A percentile compares a stretch with the other conserved stretches of the same genome.
Conservation (phyloP, 83 land plant genomes). For the Larix sibirica region DNA sequence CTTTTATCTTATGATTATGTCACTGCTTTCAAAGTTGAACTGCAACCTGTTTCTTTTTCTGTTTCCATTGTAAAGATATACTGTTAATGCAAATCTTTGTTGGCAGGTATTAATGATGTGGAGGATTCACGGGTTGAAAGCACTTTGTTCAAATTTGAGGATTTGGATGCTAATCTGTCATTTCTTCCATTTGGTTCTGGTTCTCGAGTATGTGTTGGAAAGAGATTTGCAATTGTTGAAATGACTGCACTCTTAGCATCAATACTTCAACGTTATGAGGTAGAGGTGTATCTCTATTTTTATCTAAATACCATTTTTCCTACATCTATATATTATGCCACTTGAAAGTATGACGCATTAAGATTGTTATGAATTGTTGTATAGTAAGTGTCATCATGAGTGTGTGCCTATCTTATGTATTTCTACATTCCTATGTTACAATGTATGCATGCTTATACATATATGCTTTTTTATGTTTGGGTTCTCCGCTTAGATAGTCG, state of each 20-base stretch:
- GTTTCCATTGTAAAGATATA: background rate
- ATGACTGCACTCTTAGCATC: constrained; percentile 46
- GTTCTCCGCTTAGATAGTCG: background rate
- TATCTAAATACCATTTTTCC: too few relatives aligned
- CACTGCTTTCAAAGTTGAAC: background rate
- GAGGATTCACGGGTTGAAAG: background rate
- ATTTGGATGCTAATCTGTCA: constrained; percentile 31
- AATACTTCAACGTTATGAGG: constrained; percentile 59
- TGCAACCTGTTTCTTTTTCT: too few relatives aligned
- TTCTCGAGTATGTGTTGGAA: constrained; percentile 56
- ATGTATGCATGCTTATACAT: background rate
- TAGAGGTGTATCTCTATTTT: constrained; percentile 5
- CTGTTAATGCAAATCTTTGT: background rate
- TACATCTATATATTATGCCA: background rate
- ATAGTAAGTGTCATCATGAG: background rate
- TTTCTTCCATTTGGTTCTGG: constrained; percentile 77
- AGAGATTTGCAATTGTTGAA: constrained; percentile 37
- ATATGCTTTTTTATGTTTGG: background rate
- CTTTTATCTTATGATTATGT: background rate
- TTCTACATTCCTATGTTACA: background rate
- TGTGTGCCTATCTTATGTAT: background rate
- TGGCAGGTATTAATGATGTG: background rate
- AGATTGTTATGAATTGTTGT: background rate
- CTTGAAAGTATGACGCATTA: background rate
- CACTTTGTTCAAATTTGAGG: constrained; percentile 15